These are phyloP conservation scores for Sporopachydermia quercuum DNA, from an alignment of 805 yeast species.

Conservation along the genomic window DNA sequence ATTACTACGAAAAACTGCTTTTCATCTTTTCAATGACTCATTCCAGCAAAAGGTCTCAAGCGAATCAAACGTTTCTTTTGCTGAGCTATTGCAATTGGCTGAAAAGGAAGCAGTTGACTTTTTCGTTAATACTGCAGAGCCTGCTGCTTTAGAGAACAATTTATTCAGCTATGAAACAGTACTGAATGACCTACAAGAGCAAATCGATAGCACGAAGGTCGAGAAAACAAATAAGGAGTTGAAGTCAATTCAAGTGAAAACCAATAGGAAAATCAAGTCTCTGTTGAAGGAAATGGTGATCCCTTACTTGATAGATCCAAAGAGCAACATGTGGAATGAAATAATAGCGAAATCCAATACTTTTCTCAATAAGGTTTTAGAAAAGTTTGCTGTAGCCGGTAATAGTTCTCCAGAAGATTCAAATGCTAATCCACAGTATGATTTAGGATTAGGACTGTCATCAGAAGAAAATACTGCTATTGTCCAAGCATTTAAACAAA, in stretches of 20 bases:
- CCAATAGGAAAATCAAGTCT: slow-evolving; percentile 30
- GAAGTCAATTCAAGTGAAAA: slow-evolving; percentile 24
- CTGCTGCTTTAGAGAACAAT: slow-evolving; percentile 20
- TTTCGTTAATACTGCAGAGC: slow-evolving; percentile 21
- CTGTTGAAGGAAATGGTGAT: slow-evolving; percentile 23
- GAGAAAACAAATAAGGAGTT: slow-evolving; percentile 26
- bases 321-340: not conserved
- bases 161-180: slow-evolving; percentile 20
- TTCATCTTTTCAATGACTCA: slow-evolving; percentile 16
- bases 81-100: slow-evolving; percentile 15
- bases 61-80: slow-evolving; percentile 10
- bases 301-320: not conserved
- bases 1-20: slow-evolving; percentile 20
- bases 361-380: slow-evolving; percentile 18
- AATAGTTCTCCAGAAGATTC: slow-evolving; percentile 2
- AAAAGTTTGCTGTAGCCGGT: slow-evolving; percentile 15
- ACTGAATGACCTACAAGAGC: slow-evolving; percentile 18
- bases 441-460: slow-evolving; percentile 53
- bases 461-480: slow-evolving; percentile 27
- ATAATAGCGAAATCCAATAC: slow-evolving; percentile 23
- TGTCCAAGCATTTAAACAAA: slow-evolving; percentile 28
- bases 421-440: slow-evolving; percentile 19
- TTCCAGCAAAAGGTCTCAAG: slow-evolving; percentile 4
- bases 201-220: slow-evolving; percentile 17
- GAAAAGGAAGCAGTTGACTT: slow-evolving; percentile 9